Evolutionary conservation across 2,329 filamentous ascomycete genomes (phyloP), one percentile per base, ranked within the genome.

Genomic region (Pseudogymnoascus sp.): DNA sequence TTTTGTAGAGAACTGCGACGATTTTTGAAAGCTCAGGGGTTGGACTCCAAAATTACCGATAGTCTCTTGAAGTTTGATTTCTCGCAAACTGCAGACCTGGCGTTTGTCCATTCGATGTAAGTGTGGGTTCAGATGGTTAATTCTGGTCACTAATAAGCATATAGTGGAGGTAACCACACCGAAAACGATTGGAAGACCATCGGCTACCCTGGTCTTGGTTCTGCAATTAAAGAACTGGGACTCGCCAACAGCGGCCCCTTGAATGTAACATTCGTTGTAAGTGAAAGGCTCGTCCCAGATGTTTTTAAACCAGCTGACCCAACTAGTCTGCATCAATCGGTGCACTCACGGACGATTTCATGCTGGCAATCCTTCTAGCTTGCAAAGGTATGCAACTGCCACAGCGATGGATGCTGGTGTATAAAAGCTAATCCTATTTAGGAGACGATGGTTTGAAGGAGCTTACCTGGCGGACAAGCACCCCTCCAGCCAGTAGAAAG

Each of bases 91-190:
- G 74, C 76, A 9, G 77, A 83, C 33, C 81, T 96, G 66, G 89
- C 85, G 1, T 96, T 99, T 73, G 84, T 97, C 5, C 91, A 96
- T 73, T 88, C 89, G 6, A 90, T 96, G 88, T 91, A 76, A 75
- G 87, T 71, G n/a, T 11, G 62, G 11, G n/a, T 18, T 7, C 9
- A 6, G 3, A 64, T 41, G 37, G 21, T 21, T 18, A 16, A 60
- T n/a, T 45, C 61, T 8, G 33, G 43, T 11, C 61, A 23, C 55
- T 61, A 11, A 59, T 38, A 43, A 63, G 60, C 52, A 35, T 37
- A 41, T 21, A 86, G 84, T 65, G 83, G 82, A 52, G 84, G 84
- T 23, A 78, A 81, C 1, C 85, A 88, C 68, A 70, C 68, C 5
- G 80, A 77, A n/a, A 74, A 78, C 12, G 69, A 73, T 28, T 79